Evolutionary conservation across 2,329 filamentous ascomycete species (phyloP), one percentile per base, ranked within the genome.

Genomic region (Polychaeton citri): DNA sequence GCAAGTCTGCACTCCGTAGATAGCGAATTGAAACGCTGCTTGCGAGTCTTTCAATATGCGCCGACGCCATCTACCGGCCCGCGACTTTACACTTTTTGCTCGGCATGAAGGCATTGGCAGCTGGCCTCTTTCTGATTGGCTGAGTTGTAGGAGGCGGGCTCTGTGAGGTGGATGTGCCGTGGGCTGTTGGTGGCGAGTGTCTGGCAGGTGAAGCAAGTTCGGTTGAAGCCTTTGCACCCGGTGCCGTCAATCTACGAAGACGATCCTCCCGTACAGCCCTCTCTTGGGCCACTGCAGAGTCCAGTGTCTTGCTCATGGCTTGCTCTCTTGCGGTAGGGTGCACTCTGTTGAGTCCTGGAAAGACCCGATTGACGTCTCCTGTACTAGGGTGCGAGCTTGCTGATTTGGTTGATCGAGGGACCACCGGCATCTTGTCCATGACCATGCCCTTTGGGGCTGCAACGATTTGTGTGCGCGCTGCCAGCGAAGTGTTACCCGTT

Each of bases 381-480:
- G 24, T 10, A 12, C 15, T 28, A 12, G 24, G 12, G 7, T 4
- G 24, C 24, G 24, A 28, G 24, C 15, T 28, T 28, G 24, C 24
- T 7, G 12, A 10, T 15, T 28, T 28, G 5, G 24, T 4, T 15
- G 24, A 15, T 28, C 24, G 24, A 28, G 24, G 24, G 5, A 15
- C 7, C 12, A 28, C 7, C 4, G 24, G 24, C 7, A 28, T 12
- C 15, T 35, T 19, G 33, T 35, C 33, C 17, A 19, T 17, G 15
- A 43, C 36, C 41, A 43, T 43, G 35, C 34, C 37, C 5, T 21
- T 33, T 3, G 41, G 41, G 15, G 38, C 38, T 13, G 16, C 16
- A 19, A 35, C 19, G 28, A 43, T 39, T 34, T 43, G 38, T 3
- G 9, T 19, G n/a, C 21, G 33, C 18, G 31, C 32, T 10, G 24